Base-by-base conservation (phyloP, 2,329 filamentous ascomycete genomes). In the Penicillium frequentans region DNA sequence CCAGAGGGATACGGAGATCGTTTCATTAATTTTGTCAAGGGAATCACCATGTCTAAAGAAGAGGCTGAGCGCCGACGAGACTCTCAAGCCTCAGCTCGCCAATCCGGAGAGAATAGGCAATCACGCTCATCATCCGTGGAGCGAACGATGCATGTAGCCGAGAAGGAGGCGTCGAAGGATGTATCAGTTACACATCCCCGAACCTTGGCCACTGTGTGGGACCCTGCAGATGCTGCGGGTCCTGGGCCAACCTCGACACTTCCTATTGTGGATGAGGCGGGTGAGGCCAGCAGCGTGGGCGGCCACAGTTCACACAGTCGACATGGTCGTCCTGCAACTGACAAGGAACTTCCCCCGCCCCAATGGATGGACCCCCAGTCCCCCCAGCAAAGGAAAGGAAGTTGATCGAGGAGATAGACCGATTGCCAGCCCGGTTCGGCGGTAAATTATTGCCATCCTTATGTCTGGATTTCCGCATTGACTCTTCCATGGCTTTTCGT, bases 1-100 rank as follows among this genome's bases (percentile, higher is more conserved):
- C 93, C 95, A 0, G 86, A 92, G 60, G 84, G 91, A 56, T 99
- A 99, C 68, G 95, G 95, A 27, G 91, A 98, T 57, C 88, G 95
- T 5, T 99, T 99, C 73, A 84, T 96, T 72, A 89, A 90, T 64
- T 99, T 99, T 73, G 93, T 99, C 70, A 88, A 88, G 49, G 88
- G 89, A 37, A 89, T 96, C 63, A 97, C 95, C 21, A 96, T 93
- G 86, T 95, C 92, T 1, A 83, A 85, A 14, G 93, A 98, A 77
- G 90, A 95, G 71, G 91, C 88, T 14, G 84, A 86, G 44, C 82
- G 88, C 45, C 64, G 63, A 44, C 64, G 66, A 37, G 69, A 73
- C 39, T 68, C 70, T 23, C 66, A 66, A 45, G 67, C 62, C 14
- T 61, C 67, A n/a, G 68, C 61, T 43, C 51, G 60, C 45, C 67